phyloP scores from a whole-genome alignment of 129 eudicot species.

The Lonicera japonica region DNA sequence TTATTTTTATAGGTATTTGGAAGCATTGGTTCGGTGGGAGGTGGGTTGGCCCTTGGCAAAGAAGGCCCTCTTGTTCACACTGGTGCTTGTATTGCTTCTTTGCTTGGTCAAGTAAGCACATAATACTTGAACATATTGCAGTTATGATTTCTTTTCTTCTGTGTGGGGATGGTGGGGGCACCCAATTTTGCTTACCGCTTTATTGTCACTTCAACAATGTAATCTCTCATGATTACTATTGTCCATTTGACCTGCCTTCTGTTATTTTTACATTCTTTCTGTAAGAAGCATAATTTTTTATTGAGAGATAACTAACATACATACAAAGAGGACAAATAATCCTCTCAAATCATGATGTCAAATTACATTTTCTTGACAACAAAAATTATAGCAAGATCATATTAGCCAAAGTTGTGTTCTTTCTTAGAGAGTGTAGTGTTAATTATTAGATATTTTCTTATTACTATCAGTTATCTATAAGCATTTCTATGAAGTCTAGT shows the following conservation, averaged over 20 bases:
- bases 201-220: neutral
- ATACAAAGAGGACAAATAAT: no score
- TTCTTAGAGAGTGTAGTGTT: neutral
- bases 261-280: no score
- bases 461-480: neutral
- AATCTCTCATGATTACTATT: neutral
- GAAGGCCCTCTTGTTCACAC: slow-evolving; percentile 99
- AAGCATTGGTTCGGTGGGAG: slow-evolving; percentile 97
- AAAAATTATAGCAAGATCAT: no score
- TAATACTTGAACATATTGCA: slow-evolving; percentile 2
- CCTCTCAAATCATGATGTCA: no score
- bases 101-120: slow-evolving; percentile 81
- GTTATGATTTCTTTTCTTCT: neutral
- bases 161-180: neutral
- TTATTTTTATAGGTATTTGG: slow-evolving; percentile 61
- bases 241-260: no score
- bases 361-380: no score
- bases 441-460: neutral
- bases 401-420: no score
- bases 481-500: neutral
- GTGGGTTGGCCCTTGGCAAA: slow-evolving; percentile 97
- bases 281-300: no score
- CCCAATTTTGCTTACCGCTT: neutral
- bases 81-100: slow-evolving; percentile 99
- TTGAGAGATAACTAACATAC: no score